Percentiles rank a stretch among this genome's conserved stretches.
Evolutionary conservation across 257 asterid species (phyloP).

Genomic region (Coffea canephora): DNA sequence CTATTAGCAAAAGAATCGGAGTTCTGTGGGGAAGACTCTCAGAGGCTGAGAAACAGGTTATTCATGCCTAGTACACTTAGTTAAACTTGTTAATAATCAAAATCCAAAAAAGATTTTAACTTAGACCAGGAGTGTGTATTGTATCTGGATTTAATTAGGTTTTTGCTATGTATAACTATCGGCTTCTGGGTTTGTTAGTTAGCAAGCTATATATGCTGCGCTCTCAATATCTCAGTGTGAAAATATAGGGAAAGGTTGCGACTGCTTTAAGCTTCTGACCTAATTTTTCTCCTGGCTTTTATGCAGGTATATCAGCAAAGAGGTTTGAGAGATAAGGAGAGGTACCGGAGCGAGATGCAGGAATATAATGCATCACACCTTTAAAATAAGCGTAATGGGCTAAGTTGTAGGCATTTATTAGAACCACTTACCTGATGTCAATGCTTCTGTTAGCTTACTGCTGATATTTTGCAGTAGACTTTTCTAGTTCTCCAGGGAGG

Average conservation of each 20-base stretch:
- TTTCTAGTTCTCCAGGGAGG: too few species aligned
- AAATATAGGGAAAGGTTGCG: too few species aligned
- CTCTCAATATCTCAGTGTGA: neutral
- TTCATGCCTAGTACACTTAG: neutral
- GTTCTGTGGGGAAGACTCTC: conserved; percentile 72
- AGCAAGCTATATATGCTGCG: neutral
- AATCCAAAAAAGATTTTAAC: neutral
- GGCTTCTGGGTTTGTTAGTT: neutral
- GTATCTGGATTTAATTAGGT: neutral
- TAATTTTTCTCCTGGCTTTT: conserved; percentile 2
- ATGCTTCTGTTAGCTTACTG: conserved; percentile 1
- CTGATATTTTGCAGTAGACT: neutral
- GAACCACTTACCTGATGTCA: conserved; percentile 4
- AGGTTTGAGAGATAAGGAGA: conserved; percentile 78
- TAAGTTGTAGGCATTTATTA: conserved; percentile 4
- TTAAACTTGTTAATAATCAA: neutral
- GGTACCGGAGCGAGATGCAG: conserved; percentile 78
- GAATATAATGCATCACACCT: conserved; percentile 63
- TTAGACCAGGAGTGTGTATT: neutral
- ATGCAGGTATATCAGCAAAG: conserved; percentile 87
- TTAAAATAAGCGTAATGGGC: conserved; percentile 24
- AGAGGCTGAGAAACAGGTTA: conserved; percentile 81
- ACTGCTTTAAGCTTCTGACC: neutral
- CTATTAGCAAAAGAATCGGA: conserved; percentile 77
- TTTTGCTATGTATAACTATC: neutral